Evolutionary conservation across 1,284 basidiomycete genomes (phyloP).

Genomic region (Tilletia indica): DNA sequence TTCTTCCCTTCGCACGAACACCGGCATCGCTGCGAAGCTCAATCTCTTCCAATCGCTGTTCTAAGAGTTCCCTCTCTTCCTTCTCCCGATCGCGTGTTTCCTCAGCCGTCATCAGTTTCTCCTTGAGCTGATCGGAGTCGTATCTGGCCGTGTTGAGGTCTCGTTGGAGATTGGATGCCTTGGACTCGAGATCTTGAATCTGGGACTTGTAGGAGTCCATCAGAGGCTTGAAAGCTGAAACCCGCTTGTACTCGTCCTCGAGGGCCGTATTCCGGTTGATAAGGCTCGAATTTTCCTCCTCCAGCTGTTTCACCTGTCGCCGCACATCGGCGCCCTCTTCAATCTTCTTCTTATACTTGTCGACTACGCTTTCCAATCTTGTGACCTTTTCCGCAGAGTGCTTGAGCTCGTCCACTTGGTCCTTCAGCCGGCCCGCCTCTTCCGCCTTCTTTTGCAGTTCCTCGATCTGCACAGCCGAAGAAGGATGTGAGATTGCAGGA

Average conservation of each 20-base stretch:
- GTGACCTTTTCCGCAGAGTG: constrained; percentile 85
- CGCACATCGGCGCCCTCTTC: constrained; percentile 87
- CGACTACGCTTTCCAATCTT: constrained; percentile 94
- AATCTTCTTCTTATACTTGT: constrained; percentile 97
- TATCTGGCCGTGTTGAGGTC: constrained; percentile 58
- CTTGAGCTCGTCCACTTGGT: constrained; percentile 77
- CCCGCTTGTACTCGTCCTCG: constrained; percentile 85
- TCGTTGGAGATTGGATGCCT: constrained; percentile 66
- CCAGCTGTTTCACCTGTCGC: constrained; percentile 79
- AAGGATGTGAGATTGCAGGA: not conserved
- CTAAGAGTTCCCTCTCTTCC: constrained; percentile 81
- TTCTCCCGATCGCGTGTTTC: constrained; percentile 75
- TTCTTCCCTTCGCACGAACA: constrained; percentile 59
- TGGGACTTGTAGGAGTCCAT: constrained; percentile 90
- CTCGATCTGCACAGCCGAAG: constrained; percentile 61
- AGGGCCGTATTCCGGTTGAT: constrained; percentile 85
- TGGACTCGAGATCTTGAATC: constrained; percentile 76
- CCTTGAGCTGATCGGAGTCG: constrained; percentile 40
- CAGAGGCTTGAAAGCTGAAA: constrained; percentile 78
- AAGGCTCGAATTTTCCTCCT: constrained; percentile 86
- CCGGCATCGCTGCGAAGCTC: constrained; percentile 62
- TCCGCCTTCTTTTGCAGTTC: constrained; percentile 78
- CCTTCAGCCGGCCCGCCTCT: constrained; percentile 75
- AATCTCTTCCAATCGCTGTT: constrained; percentile 85
- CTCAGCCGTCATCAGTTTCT: constrained; percentile 56